Evolutionary conservation across 495 filamentous ascomycete genomes (phyloP), one percentile per base, ranked within the genome.

Genomic region (Penicillium atrosanguineum): DNA sequence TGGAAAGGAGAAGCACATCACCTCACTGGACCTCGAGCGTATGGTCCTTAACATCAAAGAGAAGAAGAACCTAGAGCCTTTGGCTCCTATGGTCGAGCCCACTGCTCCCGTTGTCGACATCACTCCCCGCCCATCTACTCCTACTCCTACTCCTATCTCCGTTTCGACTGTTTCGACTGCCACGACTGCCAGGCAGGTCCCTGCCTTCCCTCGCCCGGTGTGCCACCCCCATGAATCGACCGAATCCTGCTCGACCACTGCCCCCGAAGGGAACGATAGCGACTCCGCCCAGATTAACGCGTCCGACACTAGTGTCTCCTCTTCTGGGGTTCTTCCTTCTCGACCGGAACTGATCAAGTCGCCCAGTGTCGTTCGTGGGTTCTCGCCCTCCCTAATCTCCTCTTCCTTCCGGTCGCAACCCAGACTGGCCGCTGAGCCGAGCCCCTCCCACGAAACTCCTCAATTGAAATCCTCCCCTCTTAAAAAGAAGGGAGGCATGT

Each of bases 11-110:
- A 89, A 91, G 59, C 94, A 97, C 70, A 95, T 97, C 50, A 94
- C 91, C 0, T 88, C 91, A 1, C 75, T 86, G 53, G 88, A 90
- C 55, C 71, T 97, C 16, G 88, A 95, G 74, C 91, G 91, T 63
- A 94, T 96, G 84, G 88, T 97, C 0, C 80, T 86, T 37, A 89
- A 90, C 50, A 94, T 97, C 63, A 86, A 93, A 63, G 84, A 91
- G 64, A 78, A 78, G 65, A 88, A 89, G 72, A 76, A 77, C 38
- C 77, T 94, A n/a, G 74, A 79, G 59, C 83, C 83, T 4, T 63
- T 83, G 19, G 62, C 76, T 46, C 64, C 76, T 28, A 55, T 63
- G 28, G 71, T 83, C 43, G 65, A 78, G 12, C 75, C 78, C 18
- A 52, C 64, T 42, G 61, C 64, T 20, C 83, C 82, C 3, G 73